A percentile compares a stretch with the other conserved stretches of the same genome.
Evolutionary conservation across 306 rosid species (phyloP).

Genomic region (Cucurbita moschata): DNA sequence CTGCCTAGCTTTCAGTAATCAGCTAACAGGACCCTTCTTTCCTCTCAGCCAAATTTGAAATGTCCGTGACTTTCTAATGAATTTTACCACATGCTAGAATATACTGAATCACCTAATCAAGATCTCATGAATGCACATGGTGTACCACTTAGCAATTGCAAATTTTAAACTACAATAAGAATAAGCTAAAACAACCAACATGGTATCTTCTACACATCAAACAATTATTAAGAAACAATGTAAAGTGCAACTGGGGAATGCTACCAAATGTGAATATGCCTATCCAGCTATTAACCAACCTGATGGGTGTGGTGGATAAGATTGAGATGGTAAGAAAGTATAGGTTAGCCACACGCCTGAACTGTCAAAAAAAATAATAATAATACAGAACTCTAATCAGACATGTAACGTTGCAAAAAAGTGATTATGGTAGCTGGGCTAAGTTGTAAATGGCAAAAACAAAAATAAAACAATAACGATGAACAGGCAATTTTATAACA

Average conservation of each 20-base stretch:
- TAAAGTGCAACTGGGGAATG: background rate
- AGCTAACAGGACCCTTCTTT: background rate
- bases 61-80: background rate
- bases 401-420: background rate
- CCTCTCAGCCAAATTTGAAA: background rate
- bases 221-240: background rate
- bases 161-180: background rate
- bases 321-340: slow-evolving; percentile 90
- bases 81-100: background rate
- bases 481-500: background rate
- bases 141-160: background rate
- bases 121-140: background rate
- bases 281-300: slow-evolving; percentile 26
- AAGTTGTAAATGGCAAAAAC: background rate
- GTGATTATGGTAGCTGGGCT: background rate
- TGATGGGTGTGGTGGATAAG: slow-evolving; percentile 84
- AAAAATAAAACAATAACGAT: background rate
- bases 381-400: slow-evolving; percentile 26
- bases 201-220: background rate
- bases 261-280: background rate
- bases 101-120: background rate
- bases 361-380: slow-evolving; percentile 45
- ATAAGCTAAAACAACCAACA: background rate
- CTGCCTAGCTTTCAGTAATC: background rate
- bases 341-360: slow-evolving; percentile 97